Percentiles rank a stretch among this genome's conserved stretches.
Conservation (phyloP, 192 early-diverging fungal species). For the Coemansia sp. region DNA sequence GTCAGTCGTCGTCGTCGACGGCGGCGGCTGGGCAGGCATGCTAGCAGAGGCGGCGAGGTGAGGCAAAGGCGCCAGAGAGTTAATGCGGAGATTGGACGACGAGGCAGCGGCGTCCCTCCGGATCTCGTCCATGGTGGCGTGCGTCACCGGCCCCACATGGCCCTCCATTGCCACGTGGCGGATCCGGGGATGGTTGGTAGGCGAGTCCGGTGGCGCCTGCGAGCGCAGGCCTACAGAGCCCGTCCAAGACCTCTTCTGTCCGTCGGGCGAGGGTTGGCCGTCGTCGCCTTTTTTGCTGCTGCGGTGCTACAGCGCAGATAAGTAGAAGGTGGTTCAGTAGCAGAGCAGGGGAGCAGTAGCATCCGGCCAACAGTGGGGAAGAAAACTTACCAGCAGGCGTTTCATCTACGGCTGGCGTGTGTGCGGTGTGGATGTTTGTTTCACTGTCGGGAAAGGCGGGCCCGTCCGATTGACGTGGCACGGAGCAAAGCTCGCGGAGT, state of each 20-base stretch:
- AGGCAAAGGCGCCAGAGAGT: slow-evolving; percentile 22
- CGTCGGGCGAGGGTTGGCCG: slow-evolving; percentile 12
- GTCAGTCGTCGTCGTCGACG: slow-evolving; percentile 7
- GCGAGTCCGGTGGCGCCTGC: slow-evolving; percentile 13
- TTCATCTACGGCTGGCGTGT: slow-evolving; percentile 9
- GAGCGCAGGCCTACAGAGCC: slow-evolving; percentile 18
- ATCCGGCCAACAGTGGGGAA: background rate
- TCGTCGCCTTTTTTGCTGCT: slow-evolving; percentile 35
- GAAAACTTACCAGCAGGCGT: slow-evolving; percentile 25
- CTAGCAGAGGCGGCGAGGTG: slow-evolving; percentile 10
- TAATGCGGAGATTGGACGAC: slow-evolving; percentile 41
- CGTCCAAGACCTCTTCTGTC: slow-evolving; percentile 34
- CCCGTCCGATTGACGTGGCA: no score
- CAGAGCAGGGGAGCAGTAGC: background rate
- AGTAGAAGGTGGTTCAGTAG: background rate
- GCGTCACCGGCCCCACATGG: slow-evolving; percentile 46
- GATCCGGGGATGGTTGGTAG: slow-evolving; percentile 46
- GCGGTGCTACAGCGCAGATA: slow-evolving; percentile 29
- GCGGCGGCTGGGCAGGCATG: slow-evolving; percentile 8
- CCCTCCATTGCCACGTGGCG: slow-evolving; percentile 53
- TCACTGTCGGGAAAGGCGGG: background rate
- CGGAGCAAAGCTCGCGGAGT: no score
- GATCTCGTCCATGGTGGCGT: slow-evolving; percentile 54
- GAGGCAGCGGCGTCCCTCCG: slow-evolving; percentile 44
- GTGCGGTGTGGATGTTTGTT: no score